A percentile compares a stretch with the other conserved stretches of the same genome.
These are phyloP conservation scores for Usnea hakonensis DNA, from an alignment of 495 filamentous ascomycete genomes.

Conservation along the genomic window DNA sequence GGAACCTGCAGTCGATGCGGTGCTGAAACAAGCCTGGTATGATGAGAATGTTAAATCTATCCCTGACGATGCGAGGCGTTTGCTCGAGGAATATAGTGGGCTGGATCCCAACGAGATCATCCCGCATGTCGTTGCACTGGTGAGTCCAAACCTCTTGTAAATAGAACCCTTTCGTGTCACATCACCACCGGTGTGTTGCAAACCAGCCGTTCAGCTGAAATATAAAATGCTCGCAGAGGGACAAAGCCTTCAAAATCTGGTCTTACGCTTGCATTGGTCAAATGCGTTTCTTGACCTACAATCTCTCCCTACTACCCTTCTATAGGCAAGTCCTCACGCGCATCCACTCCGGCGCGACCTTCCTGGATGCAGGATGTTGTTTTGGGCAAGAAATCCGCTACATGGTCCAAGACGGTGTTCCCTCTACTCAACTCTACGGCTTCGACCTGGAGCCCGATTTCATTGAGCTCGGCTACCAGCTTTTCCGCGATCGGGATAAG, in stretches of 20 bases:
- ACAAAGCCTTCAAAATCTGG: not conserved
- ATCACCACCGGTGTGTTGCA: too few species aligned
- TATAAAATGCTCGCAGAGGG: not conserved
- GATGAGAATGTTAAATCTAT: too few species aligned
- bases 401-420: constrained; percentile 38
- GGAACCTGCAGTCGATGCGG: too few species aligned
- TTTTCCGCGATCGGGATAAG: constrained; percentile 40
- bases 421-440: constrained; percentile 35
- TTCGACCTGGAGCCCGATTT: constrained; percentile 42
- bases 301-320: constrained; percentile 25
- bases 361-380: constrained; percentile 44
- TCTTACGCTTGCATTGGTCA: constrained; percentile 45
- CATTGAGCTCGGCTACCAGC: constrained; percentile 43
- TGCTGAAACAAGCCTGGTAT: too few species aligned
- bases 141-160: too few species aligned
- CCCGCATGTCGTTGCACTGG: too few species aligned
- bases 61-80: too few species aligned
- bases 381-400: constrained; percentile 41
- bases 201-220: too few species aligned
- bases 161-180: too few species aligned
- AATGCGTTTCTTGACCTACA: constrained; percentile 44
- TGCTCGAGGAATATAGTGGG: too few species aligned
- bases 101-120: too few species aligned
- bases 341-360: constrained; percentile 31
- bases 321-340: constrained; percentile 38